These are phyloP conservation scores for Saccharomycopsis hybrid DNA, from an alignment of 1,139 yeast genomes.

Conservation along the genomic window DNA sequence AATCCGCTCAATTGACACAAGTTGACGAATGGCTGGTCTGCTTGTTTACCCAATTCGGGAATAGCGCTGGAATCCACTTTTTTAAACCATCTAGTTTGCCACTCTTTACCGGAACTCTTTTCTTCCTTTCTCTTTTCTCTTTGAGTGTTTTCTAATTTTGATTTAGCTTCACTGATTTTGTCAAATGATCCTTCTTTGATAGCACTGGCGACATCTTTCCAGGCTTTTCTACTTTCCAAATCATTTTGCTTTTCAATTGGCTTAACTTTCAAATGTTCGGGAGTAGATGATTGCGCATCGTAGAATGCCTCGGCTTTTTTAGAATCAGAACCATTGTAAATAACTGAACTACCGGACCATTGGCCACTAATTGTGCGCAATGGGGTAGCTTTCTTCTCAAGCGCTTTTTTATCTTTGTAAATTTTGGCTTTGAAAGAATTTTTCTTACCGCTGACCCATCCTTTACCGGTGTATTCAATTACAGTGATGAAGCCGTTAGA, in stretches of 20 bases:
- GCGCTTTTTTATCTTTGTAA: constrained; percentile 45
- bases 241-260: constrained; percentile 70
- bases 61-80: constrained; percentile 39
- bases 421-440: constrained; percentile 85
- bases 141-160: constrained; percentile 73
- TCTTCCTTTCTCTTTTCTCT: constrained; percentile 75
- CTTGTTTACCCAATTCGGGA: constrained; percentile 21
- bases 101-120: constrained; percentile 48
- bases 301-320: constrained; percentile 50
- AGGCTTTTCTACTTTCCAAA: constrained; percentile 77
- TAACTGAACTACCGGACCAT: constrained; percentile 75
- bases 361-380: constrained; percentile 80
- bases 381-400: constrained; percentile 47
- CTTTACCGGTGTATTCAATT: constrained; percentile 84
- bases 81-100: constrained; percentile 81
- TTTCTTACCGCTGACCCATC: constrained; percentile 94
- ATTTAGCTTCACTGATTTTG: constrained; percentile 64
- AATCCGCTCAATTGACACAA: constrained; percentile 50
- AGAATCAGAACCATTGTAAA: constrained; percentile 28
- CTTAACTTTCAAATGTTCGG: constrained; percentile 62
- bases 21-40: constrained; percentile 36
- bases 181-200: constrained; percentile 69
- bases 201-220: constrained; percentile 87
- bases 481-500: constrained; percentile 70
- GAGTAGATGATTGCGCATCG: constrained; percentile 50